Evolutionary conservation across 164 flowering plant genomes (phyloP).

Genomic region (Tinospora cordifolia): DNA sequence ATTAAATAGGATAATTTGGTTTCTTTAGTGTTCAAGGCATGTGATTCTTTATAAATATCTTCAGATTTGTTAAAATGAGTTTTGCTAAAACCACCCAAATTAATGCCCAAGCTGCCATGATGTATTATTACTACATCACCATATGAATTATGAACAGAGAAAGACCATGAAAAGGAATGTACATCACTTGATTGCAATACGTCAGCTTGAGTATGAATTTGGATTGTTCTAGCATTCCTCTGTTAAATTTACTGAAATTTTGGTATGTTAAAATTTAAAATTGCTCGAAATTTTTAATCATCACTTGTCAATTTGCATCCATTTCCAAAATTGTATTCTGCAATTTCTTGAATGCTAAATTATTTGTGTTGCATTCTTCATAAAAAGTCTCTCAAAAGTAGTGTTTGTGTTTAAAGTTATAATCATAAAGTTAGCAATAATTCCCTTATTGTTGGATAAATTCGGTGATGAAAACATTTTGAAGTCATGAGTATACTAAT

Average conservation of each 20-base stretch:
- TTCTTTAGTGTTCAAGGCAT: not conserved
- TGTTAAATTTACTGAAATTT: too few species aligned
- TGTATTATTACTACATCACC: not conserved
- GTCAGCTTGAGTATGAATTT: too few species aligned
- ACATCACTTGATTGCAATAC: too few species aligned
- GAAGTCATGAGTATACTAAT: not conserved
- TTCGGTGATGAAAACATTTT: not conserved
- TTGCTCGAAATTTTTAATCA: too few species aligned
- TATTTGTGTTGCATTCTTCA: not conserved
- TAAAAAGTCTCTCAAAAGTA: not conserved
- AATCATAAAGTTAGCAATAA: not conserved
- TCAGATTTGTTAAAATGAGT: not conserved
- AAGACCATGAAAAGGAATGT: too few species aligned
- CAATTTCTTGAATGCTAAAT: not conserved
- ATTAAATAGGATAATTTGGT: not conserved
- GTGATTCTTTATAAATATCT: too few species aligned
- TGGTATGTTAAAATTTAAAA: too few species aligned
- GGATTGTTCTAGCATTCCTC: too few species aligned
- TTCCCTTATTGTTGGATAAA: not conserved
- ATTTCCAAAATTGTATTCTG: not conserved
- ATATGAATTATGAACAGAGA: too few species aligned
- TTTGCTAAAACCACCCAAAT: too few species aligned
- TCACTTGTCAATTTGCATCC: not conserved
- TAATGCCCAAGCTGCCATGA: too few species aligned
- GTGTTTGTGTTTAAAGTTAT: not conserved